phyloP scores from a whole-genome alignment of 2,329 filamentous ascomycete species.

The Rhexocercosporidium sp. region DNA sequence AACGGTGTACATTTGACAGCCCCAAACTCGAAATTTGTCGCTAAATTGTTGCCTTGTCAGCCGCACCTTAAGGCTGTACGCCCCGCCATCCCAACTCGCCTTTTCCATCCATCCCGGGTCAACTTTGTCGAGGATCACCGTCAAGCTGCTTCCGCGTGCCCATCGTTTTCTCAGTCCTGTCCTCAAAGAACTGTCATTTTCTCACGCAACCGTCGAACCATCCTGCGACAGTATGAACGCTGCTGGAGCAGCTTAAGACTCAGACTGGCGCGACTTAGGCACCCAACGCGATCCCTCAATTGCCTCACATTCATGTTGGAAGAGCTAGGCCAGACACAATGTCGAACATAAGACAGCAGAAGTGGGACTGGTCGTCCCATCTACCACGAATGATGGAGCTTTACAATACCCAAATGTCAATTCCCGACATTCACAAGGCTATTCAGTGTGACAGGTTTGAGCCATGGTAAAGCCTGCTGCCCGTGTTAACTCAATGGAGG shows the following conservation, averaged over 20 bases:
- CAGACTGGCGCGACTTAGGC: not conserved
- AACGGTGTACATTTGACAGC: not conserved
- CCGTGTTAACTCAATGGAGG: not conserved
- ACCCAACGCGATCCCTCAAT: not conserved
- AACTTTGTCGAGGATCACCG: not conserved
- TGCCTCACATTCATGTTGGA: not conserved
- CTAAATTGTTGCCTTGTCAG: not conserved
- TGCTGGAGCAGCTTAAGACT: not conserved
- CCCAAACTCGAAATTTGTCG: not conserved
- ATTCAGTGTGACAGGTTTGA: slow-evolving; percentile 26
- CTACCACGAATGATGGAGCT: slow-evolving; percentile 26
- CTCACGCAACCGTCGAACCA: not conserved
- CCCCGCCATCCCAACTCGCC: not conserved
- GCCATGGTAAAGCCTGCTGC: slow-evolving; percentile 19
- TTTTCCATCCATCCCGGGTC: not conserved
- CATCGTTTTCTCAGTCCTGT: not conserved
- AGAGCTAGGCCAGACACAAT: slow-evolving; percentile 1
- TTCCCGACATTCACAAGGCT: slow-evolving; percentile 26
- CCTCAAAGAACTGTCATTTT: not conserved
- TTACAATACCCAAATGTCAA: slow-evolving; percentile 24
- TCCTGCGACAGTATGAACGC: not conserved
- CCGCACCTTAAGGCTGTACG: not conserved
- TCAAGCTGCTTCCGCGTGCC: not conserved
- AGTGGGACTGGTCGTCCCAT: slow-evolving; percentile 27
- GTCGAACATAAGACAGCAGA: slow-evolving; percentile 14